Evolutionary conservation across 345 rosid genomes (phyloP).

Genomic region (Moringa oleifera): DNA sequence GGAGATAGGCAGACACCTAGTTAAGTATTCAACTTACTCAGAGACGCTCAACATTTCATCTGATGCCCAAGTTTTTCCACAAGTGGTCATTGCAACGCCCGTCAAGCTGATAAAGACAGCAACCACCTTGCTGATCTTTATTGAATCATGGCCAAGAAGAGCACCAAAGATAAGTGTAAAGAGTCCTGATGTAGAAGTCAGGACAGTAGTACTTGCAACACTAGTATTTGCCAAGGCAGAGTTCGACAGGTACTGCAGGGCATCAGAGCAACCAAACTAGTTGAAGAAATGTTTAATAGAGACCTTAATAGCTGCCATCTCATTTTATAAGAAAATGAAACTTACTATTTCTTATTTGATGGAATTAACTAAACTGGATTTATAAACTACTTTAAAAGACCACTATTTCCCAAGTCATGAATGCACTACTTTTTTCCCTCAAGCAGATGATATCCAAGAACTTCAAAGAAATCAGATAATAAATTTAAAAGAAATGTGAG

Average conservation of each 20-base stretch:
- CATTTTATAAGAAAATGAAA: neutral
- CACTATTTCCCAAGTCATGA: neutral
- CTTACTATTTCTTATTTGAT: neutral
- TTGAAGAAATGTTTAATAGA: neutral
- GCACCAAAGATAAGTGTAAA: slow-evolving; percentile 64
- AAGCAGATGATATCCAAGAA: too few relatives aligned
- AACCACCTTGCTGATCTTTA: slow-evolving; percentile 41
- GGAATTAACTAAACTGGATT: neutral
- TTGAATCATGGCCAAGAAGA: slow-evolving; percentile 52
- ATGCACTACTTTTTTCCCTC: neutral
- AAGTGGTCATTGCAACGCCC: slow-evolving; percentile 66
- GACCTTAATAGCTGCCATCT: neutral
- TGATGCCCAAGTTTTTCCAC: slow-evolving; percentile 56
- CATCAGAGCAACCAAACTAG: slow-evolving; percentile 9
- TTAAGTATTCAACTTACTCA: slow-evolving; percentile 33
- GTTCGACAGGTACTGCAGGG: slow-evolving; percentile 49
- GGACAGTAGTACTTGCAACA: slow-evolving; percentile 64
- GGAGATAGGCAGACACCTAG: neutral
- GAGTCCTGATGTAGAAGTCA: slow-evolving; percentile 60
- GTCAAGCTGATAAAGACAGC: slow-evolving; percentile 62
- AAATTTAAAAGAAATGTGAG: neutral
- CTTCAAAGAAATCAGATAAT: too few relatives aligned
- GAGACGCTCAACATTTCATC: slow-evolving; percentile 40
- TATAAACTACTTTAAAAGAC: too few relatives aligned
- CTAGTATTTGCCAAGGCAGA: slow-evolving; percentile 65